Conservation (phyloP, 495 filamentous ascomycete genomes). For the Cercophora scortea region DNA sequence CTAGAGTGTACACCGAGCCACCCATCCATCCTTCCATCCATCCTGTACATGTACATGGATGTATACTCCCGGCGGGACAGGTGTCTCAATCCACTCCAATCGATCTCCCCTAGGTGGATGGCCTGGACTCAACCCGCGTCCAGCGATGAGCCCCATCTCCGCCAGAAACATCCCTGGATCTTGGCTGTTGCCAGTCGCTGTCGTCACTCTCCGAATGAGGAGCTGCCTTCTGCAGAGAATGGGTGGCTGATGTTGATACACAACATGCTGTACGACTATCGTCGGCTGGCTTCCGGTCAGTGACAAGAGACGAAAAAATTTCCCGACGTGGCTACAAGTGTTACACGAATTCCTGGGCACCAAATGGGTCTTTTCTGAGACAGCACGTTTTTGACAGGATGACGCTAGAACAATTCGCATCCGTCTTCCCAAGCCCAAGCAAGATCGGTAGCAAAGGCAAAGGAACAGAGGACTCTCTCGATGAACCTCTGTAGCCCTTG, state of each 20-base stretch:
- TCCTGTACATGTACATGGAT: too few relatives aligned
- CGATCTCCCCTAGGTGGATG: neutral
- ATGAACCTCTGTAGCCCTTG: too few relatives aligned
- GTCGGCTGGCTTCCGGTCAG: neutral
- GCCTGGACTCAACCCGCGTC: neutral
- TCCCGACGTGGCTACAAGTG: constrained; percentile 18
- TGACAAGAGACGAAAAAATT: constrained; percentile 14
- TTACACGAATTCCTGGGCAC: constrained; percentile 10
- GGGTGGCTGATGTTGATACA: too few relatives aligned
- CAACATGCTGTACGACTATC: neutral
- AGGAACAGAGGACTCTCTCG: too few relatives aligned
- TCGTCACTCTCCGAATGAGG: neutral
- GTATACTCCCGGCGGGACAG: neutral
- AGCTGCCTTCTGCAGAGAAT: neutral
- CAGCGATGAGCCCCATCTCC: neutral
- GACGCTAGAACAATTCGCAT: too few relatives aligned
- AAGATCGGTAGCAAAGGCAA: too few relatives aligned
- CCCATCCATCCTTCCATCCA: too few relatives aligned
- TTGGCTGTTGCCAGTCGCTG: neutral
- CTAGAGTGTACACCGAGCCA: too few relatives aligned
- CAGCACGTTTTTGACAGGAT: too few relatives aligned
- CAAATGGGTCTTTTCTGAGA: neutral
- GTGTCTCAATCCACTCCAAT: neutral
- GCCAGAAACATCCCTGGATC: neutral
- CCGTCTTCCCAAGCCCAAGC: too few relatives aligned